A percentile compares a stretch with the other conserved stretches of the same genome.
Conservation (phyloP, 2,329 filamentous ascomycete species). For the Calonectria pseudoreteaudii region DNA sequence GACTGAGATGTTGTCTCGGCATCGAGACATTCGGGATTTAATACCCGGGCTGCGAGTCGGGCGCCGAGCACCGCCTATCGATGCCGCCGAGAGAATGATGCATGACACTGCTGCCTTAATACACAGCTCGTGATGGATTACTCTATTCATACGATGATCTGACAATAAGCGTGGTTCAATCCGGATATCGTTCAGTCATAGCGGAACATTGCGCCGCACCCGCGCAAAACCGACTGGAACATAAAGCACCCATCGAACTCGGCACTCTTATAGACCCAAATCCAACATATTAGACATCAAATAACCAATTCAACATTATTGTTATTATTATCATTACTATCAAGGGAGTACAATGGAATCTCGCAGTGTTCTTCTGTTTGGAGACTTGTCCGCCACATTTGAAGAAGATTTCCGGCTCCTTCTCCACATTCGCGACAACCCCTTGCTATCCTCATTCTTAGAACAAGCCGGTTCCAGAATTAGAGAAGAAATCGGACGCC, state of each 20-base stretch:
- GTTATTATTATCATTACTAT: background rate
- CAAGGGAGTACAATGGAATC: conserved; percentile 17
- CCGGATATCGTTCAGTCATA: background rate
- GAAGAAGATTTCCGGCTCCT: conserved; percentile 35
- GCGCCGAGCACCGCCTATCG: conserved; percentile 31
- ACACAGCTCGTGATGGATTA: background rate
- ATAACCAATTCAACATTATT: background rate
- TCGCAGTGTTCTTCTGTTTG: conserved; percentile 36
- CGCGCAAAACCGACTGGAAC: background rate
- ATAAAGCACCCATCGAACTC: background rate
- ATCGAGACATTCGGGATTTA: background rate
- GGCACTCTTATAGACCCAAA: conserved; percentile 8
- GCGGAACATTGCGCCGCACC: background rate
- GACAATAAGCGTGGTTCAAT: conserved; percentile 7
- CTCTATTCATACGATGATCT: background rate
- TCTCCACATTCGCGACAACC: conserved; percentile 38
- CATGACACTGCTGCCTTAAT: conserved; percentile 14
- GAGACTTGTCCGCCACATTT: conserved; percentile 40
- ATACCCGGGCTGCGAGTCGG: conserved; percentile 34
- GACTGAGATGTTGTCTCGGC: background rate
- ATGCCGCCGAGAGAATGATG: conserved; percentile 25
- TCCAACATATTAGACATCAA: background rate
- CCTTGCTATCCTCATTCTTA: conserved; percentile 39
- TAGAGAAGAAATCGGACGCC: conserved; percentile 35
- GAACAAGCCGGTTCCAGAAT: conserved; percentile 36